phyloP scores from a whole-genome alignment of 2,329 filamentous ascomycete species.

The Fusarium brevicatenulatum region DNA sequence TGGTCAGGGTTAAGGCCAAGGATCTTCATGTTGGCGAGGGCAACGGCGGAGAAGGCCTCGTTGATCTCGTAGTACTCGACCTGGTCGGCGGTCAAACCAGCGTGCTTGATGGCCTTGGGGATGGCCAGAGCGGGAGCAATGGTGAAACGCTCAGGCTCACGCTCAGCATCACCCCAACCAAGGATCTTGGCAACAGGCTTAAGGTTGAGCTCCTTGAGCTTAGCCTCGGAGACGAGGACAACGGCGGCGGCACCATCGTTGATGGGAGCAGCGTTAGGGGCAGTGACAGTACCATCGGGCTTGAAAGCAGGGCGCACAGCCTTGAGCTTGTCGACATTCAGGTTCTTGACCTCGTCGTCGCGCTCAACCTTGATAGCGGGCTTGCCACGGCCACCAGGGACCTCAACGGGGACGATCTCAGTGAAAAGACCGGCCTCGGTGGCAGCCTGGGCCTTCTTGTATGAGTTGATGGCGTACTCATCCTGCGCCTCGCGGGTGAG shows the following conservation, averaged over 20 bases:
- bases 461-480: slow-evolving; percentile 93
- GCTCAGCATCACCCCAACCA: slow-evolving; percentile 94
- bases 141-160: slow-evolving; percentile 94
- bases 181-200: slow-evolving; percentile 96
- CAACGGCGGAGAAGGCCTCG: slow-evolving; percentile 97
- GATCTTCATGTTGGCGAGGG: slow-evolving; percentile 95
- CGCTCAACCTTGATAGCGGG: slow-evolving; percentile 80
- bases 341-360: slow-evolving; percentile 97
- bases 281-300: slow-evolving; percentile 88
- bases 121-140: slow-evolving; percentile 93
- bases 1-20: slow-evolving; percentile 82
- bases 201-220: slow-evolving; percentile 89
- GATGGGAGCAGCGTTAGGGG: slow-evolving; percentile 94
- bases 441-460: slow-evolving; percentile 91
- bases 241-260: slow-evolving; percentile 94
- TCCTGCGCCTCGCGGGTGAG: slow-evolving; percentile 90
- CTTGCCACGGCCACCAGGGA: slow-evolving; percentile 90
- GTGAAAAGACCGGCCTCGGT: slow-evolving; percentile 83
- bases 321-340: slow-evolving; percentile 84
- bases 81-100: slow-evolving; percentile 78
- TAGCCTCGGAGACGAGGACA: slow-evolving; percentile 92
- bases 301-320: slow-evolving; percentile 86
- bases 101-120: slow-evolving; percentile 97
- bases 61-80: slow-evolving; percentile 99
- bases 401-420: slow-evolving; percentile 91